A percentile compares a stretch with the other conserved stretches of the same genome.
Conservation (phyloP, 1,139 yeast genomes). For the Suhomyces panamericanus region DNA sequence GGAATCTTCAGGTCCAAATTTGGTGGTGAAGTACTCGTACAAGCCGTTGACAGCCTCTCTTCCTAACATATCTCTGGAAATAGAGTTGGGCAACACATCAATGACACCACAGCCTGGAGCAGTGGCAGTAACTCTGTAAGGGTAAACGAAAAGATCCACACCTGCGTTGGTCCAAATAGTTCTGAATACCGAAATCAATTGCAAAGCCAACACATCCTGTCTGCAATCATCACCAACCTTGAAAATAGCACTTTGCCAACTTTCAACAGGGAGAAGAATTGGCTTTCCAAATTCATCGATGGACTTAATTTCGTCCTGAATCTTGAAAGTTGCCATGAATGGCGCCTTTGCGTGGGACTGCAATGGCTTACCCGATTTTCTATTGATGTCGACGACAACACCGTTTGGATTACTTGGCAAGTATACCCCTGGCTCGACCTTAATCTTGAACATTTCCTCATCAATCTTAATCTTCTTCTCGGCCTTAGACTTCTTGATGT, state of each 20-base stretch:
- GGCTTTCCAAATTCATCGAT: conserved; percentile 46
- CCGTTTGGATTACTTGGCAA: conserved; percentile 98
- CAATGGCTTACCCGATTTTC: conserved; percentile 92
- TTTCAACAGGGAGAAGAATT: conserved; percentile 42
- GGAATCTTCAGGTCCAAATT: conserved; percentile 91
- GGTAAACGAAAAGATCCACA: conserved; percentile 85
- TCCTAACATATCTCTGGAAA: conserved; percentile 97
- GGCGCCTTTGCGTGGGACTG: conserved; percentile 99
- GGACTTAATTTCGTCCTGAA: conserved; percentile 55
- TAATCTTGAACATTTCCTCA: conserved; percentile 86
- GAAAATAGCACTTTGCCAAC: conserved; percentile 95
- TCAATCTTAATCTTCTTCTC: conserved; percentile 96
- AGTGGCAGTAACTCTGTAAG: conserved; percentile 95
- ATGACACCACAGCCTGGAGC: conserved; percentile 99
- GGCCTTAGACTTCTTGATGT: conserved; percentile 88
- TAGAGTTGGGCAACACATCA: conserved; percentile 93
- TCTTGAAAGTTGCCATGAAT: conserved; percentile 92
- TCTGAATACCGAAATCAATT: conserved; percentile 86
- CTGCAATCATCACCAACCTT: conserved; percentile 99
- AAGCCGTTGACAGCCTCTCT: conserved; percentile 98
- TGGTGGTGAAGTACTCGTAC: conserved; percentile 87
- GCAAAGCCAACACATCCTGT: conserved; percentile 94
- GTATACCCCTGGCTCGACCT: conserved; percentile 81
- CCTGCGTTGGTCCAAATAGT: conserved; percentile 89
- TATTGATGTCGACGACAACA: conserved; percentile 82